A percentile compares a stretch with the other conserved stretches of the same genome.
Conservation (phyloP, 1,284 basidiomycete genomes). For the Trametes versicolor region DNA sequence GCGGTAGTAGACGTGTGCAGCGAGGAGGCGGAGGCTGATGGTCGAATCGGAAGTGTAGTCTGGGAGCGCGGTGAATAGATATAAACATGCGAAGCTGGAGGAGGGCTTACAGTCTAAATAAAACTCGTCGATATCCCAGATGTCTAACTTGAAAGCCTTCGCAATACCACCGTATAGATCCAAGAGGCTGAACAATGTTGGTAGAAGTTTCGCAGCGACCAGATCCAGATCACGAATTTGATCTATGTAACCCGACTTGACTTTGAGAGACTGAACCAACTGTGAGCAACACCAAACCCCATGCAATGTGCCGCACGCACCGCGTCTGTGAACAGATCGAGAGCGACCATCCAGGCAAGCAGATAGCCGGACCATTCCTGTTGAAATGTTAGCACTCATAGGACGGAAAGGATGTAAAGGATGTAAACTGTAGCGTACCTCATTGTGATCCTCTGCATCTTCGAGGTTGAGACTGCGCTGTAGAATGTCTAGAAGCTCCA, state of each 20-base stretch:
- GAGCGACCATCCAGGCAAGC: constrained; percentile 90
- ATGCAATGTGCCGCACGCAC: constrained; percentile 56
- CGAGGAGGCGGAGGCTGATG: constrained; percentile 74
- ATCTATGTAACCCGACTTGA: constrained; percentile 84
- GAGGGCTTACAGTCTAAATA: constrained; percentile 75
- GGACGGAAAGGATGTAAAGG: constrained; percentile 13
- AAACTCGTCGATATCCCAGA: constrained; percentile 90
- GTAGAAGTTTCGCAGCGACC: constrained; percentile 75
- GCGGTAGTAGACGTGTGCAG: constrained; percentile 91
- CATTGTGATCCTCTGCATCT: constrained; percentile 50
- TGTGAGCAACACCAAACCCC: constrained; percentile 14
- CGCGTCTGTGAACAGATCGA: constrained; percentile 89
- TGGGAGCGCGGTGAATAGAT: constrained; percentile 38
- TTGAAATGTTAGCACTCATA: constrained; percentile 2
- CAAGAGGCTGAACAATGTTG: constrained; percentile 78
- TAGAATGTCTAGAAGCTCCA: constrained; percentile 73
- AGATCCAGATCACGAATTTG: constrained; percentile 82
- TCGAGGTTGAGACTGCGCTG: constrained; percentile 55
- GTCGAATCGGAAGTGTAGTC: constrained; percentile 70
- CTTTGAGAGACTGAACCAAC: constrained; percentile 75
- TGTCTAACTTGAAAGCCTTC: constrained; percentile 78
- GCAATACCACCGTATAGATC: constrained; percentile 66
- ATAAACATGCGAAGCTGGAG: constrained; percentile 16
- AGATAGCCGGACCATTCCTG: constrained; percentile 71
- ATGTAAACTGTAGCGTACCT: constrained; percentile 42